phyloP scores from a whole-genome alignment of 371 early-diverging fungal species.

The Syncephalastrum sp. region DNA sequence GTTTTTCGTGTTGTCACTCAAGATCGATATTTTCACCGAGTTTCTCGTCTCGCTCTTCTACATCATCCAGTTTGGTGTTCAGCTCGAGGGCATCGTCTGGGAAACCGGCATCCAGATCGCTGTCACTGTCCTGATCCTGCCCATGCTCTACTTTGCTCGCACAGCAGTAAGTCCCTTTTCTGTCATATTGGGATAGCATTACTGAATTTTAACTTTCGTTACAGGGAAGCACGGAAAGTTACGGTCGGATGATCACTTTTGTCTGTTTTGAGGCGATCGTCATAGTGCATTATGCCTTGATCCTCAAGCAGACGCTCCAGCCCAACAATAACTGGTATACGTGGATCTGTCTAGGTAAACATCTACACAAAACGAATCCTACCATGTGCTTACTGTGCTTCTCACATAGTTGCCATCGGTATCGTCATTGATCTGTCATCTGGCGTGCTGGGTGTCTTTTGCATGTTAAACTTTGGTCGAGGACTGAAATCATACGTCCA shows the following conservation, averaged over 20 bases:
- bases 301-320: constrained; percentile 37
- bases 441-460: constrained; percentile 25
- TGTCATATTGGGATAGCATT: neutral
- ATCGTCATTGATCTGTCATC: constrained; percentile 17
- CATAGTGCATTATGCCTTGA: constrained; percentile 35
- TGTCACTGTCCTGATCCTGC: constrained; percentile 40
- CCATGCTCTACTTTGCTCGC: constrained; percentile 46
- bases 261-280: constrained; percentile 39
- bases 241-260: constrained; percentile 37
- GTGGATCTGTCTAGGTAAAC: constrained; percentile 45
- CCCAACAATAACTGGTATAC: constrained; percentile 50
- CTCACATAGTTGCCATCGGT: constrained; percentile 29
- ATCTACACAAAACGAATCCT: neutral
- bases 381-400: neutral
- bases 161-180: constrained; percentile 31
- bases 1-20: constrained; percentile 47
- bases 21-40: constrained; percentile 46
- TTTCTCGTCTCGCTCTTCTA: constrained; percentile 49
- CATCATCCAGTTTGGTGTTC: constrained; percentile 38
- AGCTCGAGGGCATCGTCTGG: constrained; percentile 28
- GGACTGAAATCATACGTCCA: constrained; percentile 41
- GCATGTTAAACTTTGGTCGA: constrained; percentile 31
- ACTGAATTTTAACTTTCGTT: neutral
- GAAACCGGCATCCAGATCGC: constrained; percentile 33
- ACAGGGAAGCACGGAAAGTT: constrained; percentile 42